phyloP scores from a whole-genome alignment of 306 rosid species.

The Urtica urens region DNA sequence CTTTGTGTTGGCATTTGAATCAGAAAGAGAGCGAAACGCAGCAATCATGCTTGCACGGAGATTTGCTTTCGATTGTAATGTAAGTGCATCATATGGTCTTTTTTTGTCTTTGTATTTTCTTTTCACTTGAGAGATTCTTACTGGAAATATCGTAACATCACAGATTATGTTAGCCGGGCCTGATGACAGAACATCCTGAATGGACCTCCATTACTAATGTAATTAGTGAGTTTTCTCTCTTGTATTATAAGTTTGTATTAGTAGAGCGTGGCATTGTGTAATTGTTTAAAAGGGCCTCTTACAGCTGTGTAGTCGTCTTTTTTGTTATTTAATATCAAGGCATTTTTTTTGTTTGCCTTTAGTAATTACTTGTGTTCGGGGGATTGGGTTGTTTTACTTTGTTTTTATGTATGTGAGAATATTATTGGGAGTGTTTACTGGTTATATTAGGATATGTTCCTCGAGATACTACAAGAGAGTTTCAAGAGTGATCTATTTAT shows the following conservation, averaged over 20 bases:
- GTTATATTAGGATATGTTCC: too few relatives aligned
- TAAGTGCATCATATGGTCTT: conserved; percentile 24
- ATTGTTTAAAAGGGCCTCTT: conserved; percentile 17
- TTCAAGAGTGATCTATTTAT: too few relatives aligned
- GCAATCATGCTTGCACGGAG: conserved; percentile 89
- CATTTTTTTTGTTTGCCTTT: conserved; percentile 36
- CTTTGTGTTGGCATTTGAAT: conserved; percentile 66
- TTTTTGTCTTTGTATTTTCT: not conserved
- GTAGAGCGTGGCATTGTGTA: conserved; percentile 24
- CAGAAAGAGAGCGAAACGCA: conserved; percentile 81
- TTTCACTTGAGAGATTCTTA: conserved; percentile 1
- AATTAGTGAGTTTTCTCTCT: conserved; percentile 30
- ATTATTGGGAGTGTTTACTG: too few relatives aligned
- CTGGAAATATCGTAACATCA: conserved; percentile 11
- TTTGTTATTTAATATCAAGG: conserved; percentile 22
- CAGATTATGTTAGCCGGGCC: conserved; percentile 88
- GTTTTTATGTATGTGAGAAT: not conserved
- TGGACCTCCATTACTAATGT: conserved; percentile 30
- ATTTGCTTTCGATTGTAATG: conserved; percentile 86
- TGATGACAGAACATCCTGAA: conserved; percentile 60
- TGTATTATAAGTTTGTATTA: conserved; percentile 34
- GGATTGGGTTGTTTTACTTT: conserved; percentile 12
- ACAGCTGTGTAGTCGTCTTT: not conserved
- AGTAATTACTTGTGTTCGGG: conserved; percentile 1
- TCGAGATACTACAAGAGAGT: too few relatives aligned